phyloP scores from a whole-genome alignment of 768 basidiomycete genomes.

The Kondoa malvinella region DNA sequence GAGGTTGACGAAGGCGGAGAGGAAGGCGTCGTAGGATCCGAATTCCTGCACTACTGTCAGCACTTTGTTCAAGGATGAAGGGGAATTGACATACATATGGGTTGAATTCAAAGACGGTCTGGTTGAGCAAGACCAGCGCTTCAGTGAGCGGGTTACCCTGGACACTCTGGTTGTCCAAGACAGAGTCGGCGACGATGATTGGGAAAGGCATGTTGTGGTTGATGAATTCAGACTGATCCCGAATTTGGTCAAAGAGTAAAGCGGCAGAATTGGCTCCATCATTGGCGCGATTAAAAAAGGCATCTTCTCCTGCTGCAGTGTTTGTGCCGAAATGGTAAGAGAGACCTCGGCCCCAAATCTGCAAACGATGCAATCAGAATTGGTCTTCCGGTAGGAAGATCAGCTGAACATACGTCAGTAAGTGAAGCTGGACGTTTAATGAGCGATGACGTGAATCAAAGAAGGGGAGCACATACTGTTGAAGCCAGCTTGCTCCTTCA shows the following conservation, averaged over 20 bases:
- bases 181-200: slow-evolving; percentile 40
- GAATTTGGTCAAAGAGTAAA: slow-evolving; percentile 45
- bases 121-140: slow-evolving; percentile 20
- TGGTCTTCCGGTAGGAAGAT: not conserved
- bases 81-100: not conserved
- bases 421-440: not conserved
- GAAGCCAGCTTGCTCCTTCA: slow-evolving; percentile 24
- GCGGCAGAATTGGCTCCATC: slow-evolving; percentile 52
- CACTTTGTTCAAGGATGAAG: not conserved
- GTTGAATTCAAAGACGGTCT: slow-evolving; percentile 21
- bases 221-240: slow-evolving; percentile 40
- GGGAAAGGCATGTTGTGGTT: slow-evolving; percentile 47
- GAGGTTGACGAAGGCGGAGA: slow-evolving; percentile 47
- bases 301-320: slow-evolving; percentile 36
- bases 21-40: slow-evolving; percentile 54
- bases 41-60: slow-evolving; percentile 26
- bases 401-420: not conserved
- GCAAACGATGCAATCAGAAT: not conserved
- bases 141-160: not conserved
- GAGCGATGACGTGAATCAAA: too few relatives aligned
- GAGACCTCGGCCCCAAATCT: slow-evolving; percentile 41
- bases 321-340: slow-evolving; percentile 48
- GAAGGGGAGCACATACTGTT: slow-evolving; percentile 2
- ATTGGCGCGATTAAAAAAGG: slow-evolving; percentile 43
- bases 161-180: slow-evolving; percentile 4